phyloP scores from a whole-genome alignment of 176 grass and related monocot species.

The Secale cereale region DNA sequence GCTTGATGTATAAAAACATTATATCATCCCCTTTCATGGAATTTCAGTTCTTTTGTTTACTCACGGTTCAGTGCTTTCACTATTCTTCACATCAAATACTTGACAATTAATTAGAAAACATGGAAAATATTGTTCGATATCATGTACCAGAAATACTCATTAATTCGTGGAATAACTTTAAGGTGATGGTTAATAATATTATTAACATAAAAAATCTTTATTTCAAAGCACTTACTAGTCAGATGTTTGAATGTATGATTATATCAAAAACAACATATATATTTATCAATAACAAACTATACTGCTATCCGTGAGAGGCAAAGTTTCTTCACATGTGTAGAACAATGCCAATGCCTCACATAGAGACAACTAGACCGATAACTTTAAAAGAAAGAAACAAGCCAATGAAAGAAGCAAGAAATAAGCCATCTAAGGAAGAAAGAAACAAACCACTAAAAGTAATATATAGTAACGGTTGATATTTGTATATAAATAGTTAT shows the following conservation, averaged over 20 bases:
- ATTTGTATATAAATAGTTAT: background rate
- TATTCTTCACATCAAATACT: background rate
- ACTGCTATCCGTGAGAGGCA: background rate
- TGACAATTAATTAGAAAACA: background rate
- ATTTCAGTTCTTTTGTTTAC: background rate
- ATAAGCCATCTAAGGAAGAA: background rate
- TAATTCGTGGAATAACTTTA: background rate
- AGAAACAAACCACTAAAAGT: background rate
- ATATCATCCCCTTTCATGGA: too few species aligned
- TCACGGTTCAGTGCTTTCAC: background rate
- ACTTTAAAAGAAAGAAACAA: background rate
- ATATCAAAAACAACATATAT: background rate
- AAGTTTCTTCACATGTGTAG: background rate
- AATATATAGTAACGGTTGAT: background rate
- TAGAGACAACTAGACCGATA: background rate
- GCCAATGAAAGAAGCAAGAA: background rate
- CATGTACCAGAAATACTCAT: background rate
- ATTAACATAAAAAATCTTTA: background rate
- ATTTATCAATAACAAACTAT: background rate
- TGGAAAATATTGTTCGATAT: background rate
- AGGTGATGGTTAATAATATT: background rate
- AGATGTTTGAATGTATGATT: background rate
- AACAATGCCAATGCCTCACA: background rate
- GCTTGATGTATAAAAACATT: background rate
- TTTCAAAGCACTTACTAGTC: background rate